Percentiles rank a stretch among this genome's conserved stretches.
Conservation (phyloP, 2,329 filamentous ascomycete genomes). For the Verticillium nonalfalfae region DNA sequence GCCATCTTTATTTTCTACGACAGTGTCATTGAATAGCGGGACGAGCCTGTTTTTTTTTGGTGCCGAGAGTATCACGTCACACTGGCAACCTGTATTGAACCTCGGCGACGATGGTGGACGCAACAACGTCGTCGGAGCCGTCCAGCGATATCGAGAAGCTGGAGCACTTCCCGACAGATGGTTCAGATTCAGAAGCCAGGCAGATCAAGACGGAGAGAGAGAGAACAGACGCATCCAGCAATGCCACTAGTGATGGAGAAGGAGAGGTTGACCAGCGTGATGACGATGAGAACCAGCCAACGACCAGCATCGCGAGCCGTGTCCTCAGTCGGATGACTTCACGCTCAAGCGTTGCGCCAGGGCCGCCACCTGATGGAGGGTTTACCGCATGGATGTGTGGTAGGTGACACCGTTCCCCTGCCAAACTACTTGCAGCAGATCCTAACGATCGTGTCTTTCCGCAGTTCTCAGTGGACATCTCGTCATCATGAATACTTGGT, state of each 20-base stretch:
- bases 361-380: constrained; percentile 46
- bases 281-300: not conserved
- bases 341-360: constrained; percentile 30
- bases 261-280: not conserved
- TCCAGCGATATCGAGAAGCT: not conserved
- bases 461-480: constrained; percentile 33
- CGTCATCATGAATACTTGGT: constrained; percentile 45
- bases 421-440: not conserved
- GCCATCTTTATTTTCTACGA: too few species aligned
- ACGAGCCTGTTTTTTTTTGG: not conserved
- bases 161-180: not conserved
- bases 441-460: not conserved
- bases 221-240: not conserved
- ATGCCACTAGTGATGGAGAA: constrained; percentile 10
- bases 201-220: not conserved
- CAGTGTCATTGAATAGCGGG: not conserved
- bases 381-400: constrained; percentile 37
- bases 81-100: too few species aligned
- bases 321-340: constrained; percentile 34
- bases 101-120: not conserved
- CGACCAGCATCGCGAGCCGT: constrained; percentile 21
- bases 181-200: not conserved
- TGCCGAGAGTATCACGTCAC: too few species aligned
- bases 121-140: not conserved
- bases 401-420: constrained; percentile 15